Conservation (phyloP, 352 stramenopile species). For the Globisporangium canariense region DNA sequence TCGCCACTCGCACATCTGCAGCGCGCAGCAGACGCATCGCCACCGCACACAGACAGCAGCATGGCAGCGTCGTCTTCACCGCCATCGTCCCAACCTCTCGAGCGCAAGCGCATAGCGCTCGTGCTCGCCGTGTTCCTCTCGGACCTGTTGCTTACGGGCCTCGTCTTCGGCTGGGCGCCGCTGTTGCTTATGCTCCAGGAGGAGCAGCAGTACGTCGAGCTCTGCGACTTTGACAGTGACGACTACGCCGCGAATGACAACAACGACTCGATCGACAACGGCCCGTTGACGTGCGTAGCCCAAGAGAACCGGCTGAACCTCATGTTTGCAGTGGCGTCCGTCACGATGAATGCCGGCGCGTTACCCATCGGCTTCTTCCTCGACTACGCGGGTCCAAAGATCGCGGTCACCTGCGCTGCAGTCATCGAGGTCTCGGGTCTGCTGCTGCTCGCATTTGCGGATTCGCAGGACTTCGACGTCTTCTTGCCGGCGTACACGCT, state of each 20-base stretch:
- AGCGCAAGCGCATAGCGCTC: conserved; percentile 51
- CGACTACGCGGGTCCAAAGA: conserved; percentile 62
- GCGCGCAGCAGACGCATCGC: background rate
- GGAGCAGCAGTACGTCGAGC: conserved; percentile 77
- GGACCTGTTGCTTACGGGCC: conserved; percentile 81
- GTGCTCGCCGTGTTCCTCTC: conserved; percentile 65
- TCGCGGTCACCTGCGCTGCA: conserved; percentile 43
- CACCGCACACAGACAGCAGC: background rate
- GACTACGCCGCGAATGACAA: conserved; percentile 2
- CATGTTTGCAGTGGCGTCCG: conserved; percentile 78
- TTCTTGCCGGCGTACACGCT: conserved; percentile 72
- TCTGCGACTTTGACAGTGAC: conserved; percentile 40
- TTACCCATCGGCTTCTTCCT: conserved; percentile 80
- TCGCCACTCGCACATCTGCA: background rate
- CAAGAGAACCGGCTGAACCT: conserved; percentile 88
- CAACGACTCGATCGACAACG: conserved; percentile 15
- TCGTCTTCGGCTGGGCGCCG: conserved; percentile 86
- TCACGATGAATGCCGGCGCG: conserved; percentile 74
- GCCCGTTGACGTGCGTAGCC: conserved; percentile 36
- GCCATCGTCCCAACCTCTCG: conserved; percentile 18
- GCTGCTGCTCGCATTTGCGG: conserved; percentile 64
- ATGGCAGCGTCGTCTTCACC: conserved; percentile 13
- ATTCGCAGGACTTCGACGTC: conserved; percentile 73
- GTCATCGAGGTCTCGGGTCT: conserved; percentile 68
- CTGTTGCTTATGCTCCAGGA: conserved; percentile 81